Evolutionary conservation across 1,284 basidiomycete genomes (phyloP), one percentile per base, ranked within the genome.

Genomic region (Termitomyces sp.): DNA sequence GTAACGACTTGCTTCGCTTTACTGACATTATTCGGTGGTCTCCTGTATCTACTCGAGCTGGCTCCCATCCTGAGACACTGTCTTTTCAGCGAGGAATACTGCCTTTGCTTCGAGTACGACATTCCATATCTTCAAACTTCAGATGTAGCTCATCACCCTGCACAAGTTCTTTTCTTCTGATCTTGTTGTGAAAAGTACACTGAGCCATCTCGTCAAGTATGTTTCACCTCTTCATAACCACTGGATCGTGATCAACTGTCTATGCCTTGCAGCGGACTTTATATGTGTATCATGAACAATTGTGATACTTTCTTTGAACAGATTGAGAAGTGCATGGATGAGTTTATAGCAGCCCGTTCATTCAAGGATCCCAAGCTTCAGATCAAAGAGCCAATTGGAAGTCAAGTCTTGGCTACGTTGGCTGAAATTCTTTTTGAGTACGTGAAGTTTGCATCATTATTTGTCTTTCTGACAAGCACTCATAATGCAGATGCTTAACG

Each of bases 11-110:
- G 8, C 66, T 74, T 5, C 76, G 81, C 24, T 68, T 86, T 21
- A 67, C 70, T 4, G 79, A 83, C 36, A 69, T 84, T n/a, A 62
- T 88, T 12, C 65, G 66, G 1, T 83, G 78, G 70, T 63, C 70
- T 0, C 64, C 68, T 0, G 77, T 86, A n/a, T 73, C 72, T 12
- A 61, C 62, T 10, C 64, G 58, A 41, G 75, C 70, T 2, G 73
- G 68, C 26, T 68, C 62, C 26, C 67, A 55, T 44, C 59, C 61
- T 0, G 64, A 64, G 0, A 62, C 64, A 0, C 68, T 88, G 17
- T 86, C 84, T 0, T 88, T 88, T 55, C 84, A 87, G 59, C 69
- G 75, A 19, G 81, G 78, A 0, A 79, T 79, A 56, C 66, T 88
- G 12, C 82, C 80, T 0, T 58, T 88, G 12, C 67, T 89, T 19